phyloP scores from a whole-genome alignment of 257 asterid species.

The Agastache rugosa region DNA sequence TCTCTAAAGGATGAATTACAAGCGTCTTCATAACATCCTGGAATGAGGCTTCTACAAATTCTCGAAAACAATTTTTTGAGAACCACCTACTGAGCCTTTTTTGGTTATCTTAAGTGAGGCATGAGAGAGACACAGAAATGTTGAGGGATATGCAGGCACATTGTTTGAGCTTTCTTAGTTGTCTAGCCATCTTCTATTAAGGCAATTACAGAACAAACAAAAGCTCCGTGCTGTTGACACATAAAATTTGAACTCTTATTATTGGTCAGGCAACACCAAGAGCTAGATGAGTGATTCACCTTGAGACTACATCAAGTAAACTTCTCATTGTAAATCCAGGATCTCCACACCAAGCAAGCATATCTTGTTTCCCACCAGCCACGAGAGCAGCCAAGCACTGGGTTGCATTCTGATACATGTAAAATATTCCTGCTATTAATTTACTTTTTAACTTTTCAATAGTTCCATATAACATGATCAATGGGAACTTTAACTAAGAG shows the following conservation, averaged over 20 bases:
- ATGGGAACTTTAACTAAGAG: constrained; percentile 22
- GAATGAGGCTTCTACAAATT: constrained; percentile 7
- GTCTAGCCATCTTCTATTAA: neutral
- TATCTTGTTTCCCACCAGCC: constrained; percentile 89
- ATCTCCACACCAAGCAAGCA: constrained; percentile 84
- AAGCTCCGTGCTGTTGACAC: neutral
- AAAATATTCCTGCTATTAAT: constrained; percentile 33
- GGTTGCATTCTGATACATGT: constrained; percentile 75
- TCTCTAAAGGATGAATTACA: constrained; percentile 6
- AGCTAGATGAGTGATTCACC: constrained; percentile 53
- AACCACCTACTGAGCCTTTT: constrained; percentile 9
- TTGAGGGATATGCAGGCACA: neutral
- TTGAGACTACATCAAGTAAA: constrained; percentile 95
- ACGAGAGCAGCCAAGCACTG: constrained; percentile 89
- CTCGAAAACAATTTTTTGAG: neutral
- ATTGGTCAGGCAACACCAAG: constrained; percentile 10
- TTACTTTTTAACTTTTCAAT: constrained; percentile 24
- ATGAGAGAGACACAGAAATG: neutral
- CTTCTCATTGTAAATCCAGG: constrained; percentile 86
- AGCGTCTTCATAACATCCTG: constrained; percentile 19
- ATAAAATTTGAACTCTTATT: neutral
- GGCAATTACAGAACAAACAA: neutral
- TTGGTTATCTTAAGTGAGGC: neutral
- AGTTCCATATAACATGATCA: constrained; percentile 22
- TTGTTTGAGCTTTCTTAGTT: neutral